Base-by-base conservation (phyloP, 495 filamentous ascomycete genomes). In the Xylaria intraflava region DNA sequence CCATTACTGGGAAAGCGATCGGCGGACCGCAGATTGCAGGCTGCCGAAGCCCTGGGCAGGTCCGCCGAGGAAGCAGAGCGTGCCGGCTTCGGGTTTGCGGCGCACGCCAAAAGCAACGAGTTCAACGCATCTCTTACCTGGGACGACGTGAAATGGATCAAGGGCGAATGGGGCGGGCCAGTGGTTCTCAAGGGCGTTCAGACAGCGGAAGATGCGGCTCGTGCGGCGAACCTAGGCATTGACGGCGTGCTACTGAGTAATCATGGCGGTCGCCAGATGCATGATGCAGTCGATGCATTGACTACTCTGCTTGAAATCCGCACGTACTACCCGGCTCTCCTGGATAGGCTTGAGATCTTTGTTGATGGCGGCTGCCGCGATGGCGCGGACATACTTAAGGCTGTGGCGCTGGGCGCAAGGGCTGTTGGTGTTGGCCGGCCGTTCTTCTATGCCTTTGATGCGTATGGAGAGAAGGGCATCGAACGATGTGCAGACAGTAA, bases 71-170 rank as follows among this genome's bases (percentile, higher is more conserved):
- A 54, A 17, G 51, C 43, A 1, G 62, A 60, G 50, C 46, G 51
- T 3, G 63, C 60, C 4, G 63, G 55, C 16, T 60, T 65, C 30
- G 60, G 60, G 1, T 31, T 46, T 11, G 47, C 56, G 40, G 48
- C 46, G 16, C 61, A 65, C 30, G 55, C 44, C 22, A 67, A 77
- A 7, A 78, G 76, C 3, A 39, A 20, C 3, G 39, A 48, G 11
- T 90, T 95, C 69, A 86, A 92, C 69, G 86, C 89, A 0, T 69
- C 74, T 2, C 77, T 95, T 6, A 82, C 76, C 40, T 95, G 89
- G 90, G 85, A 85, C 51, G 89, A 93, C 64, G 83, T 94, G 43
- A 82, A 84, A n/a, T 93, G 87, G 86, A 91, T 94, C 72, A 71
- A 80, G 56, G 76, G 73, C 20, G 83, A 89, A 57, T 94, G 89